Evolutionary conservation across 768 basidiomycete species (phyloP).

Genomic region (Serendipita indica): DNA sequence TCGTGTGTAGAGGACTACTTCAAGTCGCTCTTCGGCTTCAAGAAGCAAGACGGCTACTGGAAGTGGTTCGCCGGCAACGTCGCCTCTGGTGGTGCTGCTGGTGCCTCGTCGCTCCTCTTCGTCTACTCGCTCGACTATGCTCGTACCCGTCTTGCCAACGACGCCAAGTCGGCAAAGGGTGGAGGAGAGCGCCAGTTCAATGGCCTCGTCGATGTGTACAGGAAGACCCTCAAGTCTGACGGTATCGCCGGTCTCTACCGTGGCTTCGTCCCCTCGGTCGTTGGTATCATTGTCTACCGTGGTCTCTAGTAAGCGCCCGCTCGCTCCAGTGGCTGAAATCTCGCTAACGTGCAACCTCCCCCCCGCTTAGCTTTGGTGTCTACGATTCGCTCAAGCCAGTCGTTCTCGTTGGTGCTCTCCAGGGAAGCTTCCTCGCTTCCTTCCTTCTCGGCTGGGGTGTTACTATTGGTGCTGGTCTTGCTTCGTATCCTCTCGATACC

Average conservation of each 20-base stretch:
- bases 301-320: conserved; percentile 53
- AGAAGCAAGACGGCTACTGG: conserved; percentile 96
- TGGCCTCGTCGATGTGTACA: conserved; percentile 93
- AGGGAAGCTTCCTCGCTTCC: conserved; percentile 94
- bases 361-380: conserved; percentile 56
- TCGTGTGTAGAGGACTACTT: conserved; percentile 82
- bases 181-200: conserved; percentile 96
- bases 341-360: not conserved
- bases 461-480: conserved; percentile 98
- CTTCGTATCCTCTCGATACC: conserved; percentile 88
- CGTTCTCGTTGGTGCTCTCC: conserved; percentile 85
- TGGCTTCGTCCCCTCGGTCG: conserved; percentile 97
- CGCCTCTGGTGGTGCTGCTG: conserved; percentile 96
- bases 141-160: conserved; percentile 97
- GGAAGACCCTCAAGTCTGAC: conserved; percentile 91
- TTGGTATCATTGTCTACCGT: conserved; percentile 99
- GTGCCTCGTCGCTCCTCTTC: conserved; percentile 96
- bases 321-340: not conserved
- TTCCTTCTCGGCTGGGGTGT: conserved; percentile 98
- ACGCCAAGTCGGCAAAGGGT: conserved; percentile 88
- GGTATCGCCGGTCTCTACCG: conserved; percentile 99
- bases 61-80: conserved; percentile 98
- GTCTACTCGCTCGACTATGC: conserved; percentile 99
- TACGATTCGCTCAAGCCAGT: conserved; percentile 95
- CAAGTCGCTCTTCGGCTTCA: conserved; percentile 98